Evolutionary conservation across 228 moss, liverwort and hornwort species (phyloP).

Genomic region (Sphagnum magellanicum): DNA sequence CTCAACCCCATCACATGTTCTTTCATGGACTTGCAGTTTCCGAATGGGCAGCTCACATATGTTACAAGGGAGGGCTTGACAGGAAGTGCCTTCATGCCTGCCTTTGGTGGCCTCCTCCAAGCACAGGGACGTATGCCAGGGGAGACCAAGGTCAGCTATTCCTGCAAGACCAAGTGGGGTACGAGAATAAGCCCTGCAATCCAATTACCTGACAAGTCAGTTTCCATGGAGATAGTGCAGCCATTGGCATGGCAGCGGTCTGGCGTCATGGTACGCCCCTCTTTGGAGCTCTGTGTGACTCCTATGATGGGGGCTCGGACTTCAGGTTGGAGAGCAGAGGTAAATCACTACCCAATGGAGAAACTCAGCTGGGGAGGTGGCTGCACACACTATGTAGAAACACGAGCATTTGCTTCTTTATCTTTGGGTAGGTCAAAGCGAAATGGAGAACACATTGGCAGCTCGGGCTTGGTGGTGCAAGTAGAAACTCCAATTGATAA

Average conservation of each 20-base stretch:
- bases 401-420: slow-evolving; percentile 52
- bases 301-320: slow-evolving; percentile 57
- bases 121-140: slow-evolving; percentile 59
- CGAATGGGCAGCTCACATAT: slow-evolving; percentile 74
- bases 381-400: slow-evolving; percentile 38
- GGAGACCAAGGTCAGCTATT: slow-evolving; percentile 55
- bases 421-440: slow-evolving; percentile 66
- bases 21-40: slow-evolving; percentile 69
- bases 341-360: slow-evolving; percentile 63
- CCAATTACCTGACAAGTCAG: slow-evolving; percentile 51
- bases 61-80: slow-evolving; percentile 63
- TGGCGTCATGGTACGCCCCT: slow-evolving; percentile 57
- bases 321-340: slow-evolving; percentile 47
- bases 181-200: slow-evolving; percentile 50
- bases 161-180: slow-evolving; percentile 53
- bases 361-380: slow-evolving; percentile 77
- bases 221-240: slow-evolving; percentile 45
- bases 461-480: slow-evolving; percentile 64
- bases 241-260: slow-evolving; percentile 57
- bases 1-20: slow-evolving; percentile 66
- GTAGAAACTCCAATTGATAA: slow-evolving; percentile 52
- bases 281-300: slow-evolving; percentile 55
- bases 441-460: slow-evolving; percentile 71
- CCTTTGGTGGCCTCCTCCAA: slow-evolving; percentile 55
- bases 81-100: slow-evolving; percentile 55